Base-by-base conservation (phyloP, 75 land plant species). In the Selaginella tamariscina region DNA sequence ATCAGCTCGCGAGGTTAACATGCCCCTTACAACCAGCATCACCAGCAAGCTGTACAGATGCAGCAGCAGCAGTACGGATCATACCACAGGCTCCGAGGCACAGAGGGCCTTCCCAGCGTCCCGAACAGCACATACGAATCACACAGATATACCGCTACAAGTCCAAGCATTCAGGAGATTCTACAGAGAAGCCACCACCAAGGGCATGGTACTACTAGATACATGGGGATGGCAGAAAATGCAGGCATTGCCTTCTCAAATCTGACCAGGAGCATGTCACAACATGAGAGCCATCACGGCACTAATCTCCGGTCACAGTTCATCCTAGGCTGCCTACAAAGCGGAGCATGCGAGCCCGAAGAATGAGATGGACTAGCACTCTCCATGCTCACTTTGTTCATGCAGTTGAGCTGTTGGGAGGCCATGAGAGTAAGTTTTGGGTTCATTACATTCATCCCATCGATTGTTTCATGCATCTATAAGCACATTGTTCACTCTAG, bases 371-470 rank as follows among this genome's bases (percentile, higher is more conserved):
- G 62, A 59, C 62, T 2, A 23, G 27, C n/a, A 59, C 24, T 2
- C 62, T 59, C 62, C 62, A 59, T n/a, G 62, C 62, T 26, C 62
- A 59, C 26, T 59, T 59, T 26, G 62, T 59, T 2, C 62, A 59
- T 59, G 62, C 62, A 21, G 62, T 59, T 2, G 62, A 59, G 62
- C 62, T 59, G n/a, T 21, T 59, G n/a, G 62, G 62, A 21, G 62
- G 62, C 8, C 62, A 59, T 21, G 62, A 59, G 23, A 59, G 62
- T 59, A 59, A 59, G 62, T 21, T n/a, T 39, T 15, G n/a, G n/a
- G 49, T 15, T 39, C 49, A 15, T 5, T 5, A 39, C 49, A 5
- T 5, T 5, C 15, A 5, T 39, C 49, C 15, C 49, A 5, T 39
- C 11, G 11, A 39, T 39, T 39, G 49, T 39, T 39, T 15, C 49